Evolutionary conservation across 176 grass and related monocot species (phyloP).

Genomic region (Miscanthus lutarioriparius): DNA sequence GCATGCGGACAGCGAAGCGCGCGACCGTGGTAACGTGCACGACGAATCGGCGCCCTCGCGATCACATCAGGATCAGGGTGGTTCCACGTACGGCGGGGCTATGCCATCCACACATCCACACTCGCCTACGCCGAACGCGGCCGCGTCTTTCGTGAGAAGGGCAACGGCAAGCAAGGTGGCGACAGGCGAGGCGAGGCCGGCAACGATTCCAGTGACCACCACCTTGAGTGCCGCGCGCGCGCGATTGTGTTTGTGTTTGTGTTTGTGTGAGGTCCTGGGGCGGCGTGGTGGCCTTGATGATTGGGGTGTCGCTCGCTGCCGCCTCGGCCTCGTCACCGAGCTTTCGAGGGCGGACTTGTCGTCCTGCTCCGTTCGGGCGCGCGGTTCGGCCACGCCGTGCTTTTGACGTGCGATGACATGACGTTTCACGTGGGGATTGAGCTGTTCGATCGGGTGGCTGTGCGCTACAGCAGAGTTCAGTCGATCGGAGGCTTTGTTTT

Average conservation of each 20-base stretch:
- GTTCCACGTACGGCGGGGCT: not conserved
- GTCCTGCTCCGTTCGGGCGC: not conserved
- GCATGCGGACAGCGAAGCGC: slow-evolving; percentile 28
- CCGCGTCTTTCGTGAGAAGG: slow-evolving; percentile 5
- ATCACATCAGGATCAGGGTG: not conserved
- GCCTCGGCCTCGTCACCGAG: not conserved
- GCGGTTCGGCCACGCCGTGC: not conserved
- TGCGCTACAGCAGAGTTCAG: not conserved
- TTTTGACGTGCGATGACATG: not conserved
- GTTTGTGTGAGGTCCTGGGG: no score
- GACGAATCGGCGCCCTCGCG: not conserved
- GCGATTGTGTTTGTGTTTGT: no score
- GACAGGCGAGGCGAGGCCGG: not conserved
- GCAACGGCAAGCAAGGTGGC: not conserved
- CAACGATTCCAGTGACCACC: no score
- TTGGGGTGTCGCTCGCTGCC: no score
- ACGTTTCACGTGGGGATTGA: slow-evolving; percentile 9
- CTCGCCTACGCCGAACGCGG: slow-evolving; percentile 5
- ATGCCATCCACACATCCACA: not conserved
- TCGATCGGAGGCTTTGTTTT: not conserved
- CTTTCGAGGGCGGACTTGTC: not conserved
- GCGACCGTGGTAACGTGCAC: slow-evolving; percentile 20
- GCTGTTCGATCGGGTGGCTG: not conserved
- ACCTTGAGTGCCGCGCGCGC: no score
- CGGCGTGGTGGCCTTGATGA: not conserved